phyloP scores from a whole-genome alignment of 495 filamentous ascomycete species.

The Xylaria nigripes region DNA sequence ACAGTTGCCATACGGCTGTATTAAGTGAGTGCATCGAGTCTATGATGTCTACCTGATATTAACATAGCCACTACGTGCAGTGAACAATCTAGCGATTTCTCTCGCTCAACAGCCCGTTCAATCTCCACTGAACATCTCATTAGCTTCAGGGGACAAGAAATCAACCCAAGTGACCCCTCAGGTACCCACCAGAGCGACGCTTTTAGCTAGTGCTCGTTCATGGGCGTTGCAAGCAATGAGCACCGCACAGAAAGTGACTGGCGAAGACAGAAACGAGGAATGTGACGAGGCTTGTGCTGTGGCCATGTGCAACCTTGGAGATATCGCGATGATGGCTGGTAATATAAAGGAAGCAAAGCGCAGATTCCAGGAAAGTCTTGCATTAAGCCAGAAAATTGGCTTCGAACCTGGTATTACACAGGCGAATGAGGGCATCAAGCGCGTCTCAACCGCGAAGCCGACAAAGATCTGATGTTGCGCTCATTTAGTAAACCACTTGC shows the following conservation, averaged over 20 bases:
- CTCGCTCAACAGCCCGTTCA: conserved; percentile 57
- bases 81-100: conserved; percentile 64
- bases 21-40: conserved; percentile 48
- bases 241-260: conserved; percentile 27
- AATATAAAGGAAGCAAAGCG: conserved; percentile 54
- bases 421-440: conserved; percentile 50
- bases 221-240: conserved; percentile 23
- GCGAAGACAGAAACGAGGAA: conserved; percentile 57
- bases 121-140: conserved; percentile 24
- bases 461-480: not conserved
- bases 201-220: conserved; percentile 30
- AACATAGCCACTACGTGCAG: conserved; percentile 24
- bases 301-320: conserved; percentile 78
- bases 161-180: conserved; percentile 21
- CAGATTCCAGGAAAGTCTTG: conserved; percentile 56
- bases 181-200: conserved; percentile 38
- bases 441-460: conserved; percentile 24
- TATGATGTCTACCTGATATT: not conserved
- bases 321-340: conserved; percentile 66
- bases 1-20: conserved; percentile 56
- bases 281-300: conserved; percentile 81
- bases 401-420: conserved; percentile 56
- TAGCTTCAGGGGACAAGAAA: conserved; percentile 8
- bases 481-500: not conserved
- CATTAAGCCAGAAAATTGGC: conserved; percentile 52